These are phyloP conservation scores for Tolypocladium tundrense DNA, from an alignment of 2,329 filamentous ascomycete genomes.

Conservation along the genomic window DNA sequence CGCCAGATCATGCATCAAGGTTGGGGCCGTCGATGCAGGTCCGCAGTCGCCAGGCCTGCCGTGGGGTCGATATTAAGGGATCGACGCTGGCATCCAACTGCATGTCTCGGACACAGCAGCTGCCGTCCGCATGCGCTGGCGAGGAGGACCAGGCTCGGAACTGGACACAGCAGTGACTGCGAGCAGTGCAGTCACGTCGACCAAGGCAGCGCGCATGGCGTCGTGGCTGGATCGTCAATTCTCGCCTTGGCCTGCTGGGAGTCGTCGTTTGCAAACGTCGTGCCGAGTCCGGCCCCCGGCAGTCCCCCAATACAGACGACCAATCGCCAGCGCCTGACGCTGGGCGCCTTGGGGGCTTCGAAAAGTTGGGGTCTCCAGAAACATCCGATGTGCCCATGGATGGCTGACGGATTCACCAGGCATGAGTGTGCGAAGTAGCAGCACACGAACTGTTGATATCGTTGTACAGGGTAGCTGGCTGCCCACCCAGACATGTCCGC, in stretches of 20 bases:
- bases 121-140: too few species aligned
- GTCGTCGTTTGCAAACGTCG: background rate
- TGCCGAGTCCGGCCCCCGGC: background rate
- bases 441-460: too few species aligned
- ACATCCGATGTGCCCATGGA: too few species aligned
- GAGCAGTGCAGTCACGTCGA: too few species aligned
- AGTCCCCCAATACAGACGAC: background rate
- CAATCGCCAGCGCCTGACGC: background rate
- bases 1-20: background rate
- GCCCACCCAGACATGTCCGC: too few species aligned
- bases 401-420: too few species aligned
- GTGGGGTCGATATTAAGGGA: background rate
- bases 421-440: too few species aligned
- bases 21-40: background rate
- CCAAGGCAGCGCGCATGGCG: too few species aligned
- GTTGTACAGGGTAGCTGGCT: too few species aligned
- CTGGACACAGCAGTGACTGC: too few species aligned
- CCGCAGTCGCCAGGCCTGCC: background rate
- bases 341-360: background rate
- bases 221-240: background rate
- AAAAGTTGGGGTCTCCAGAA: background rate
- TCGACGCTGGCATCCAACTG: background rate
- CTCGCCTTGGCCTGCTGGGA: background rate
- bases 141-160: too few species aligned
- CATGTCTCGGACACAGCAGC: background rate